These are phyloP conservation scores for Elsinoe batatas DNA, from an alignment of 2,329 filamentous ascomycete genomes.

Conservation along the genomic window DNA sequence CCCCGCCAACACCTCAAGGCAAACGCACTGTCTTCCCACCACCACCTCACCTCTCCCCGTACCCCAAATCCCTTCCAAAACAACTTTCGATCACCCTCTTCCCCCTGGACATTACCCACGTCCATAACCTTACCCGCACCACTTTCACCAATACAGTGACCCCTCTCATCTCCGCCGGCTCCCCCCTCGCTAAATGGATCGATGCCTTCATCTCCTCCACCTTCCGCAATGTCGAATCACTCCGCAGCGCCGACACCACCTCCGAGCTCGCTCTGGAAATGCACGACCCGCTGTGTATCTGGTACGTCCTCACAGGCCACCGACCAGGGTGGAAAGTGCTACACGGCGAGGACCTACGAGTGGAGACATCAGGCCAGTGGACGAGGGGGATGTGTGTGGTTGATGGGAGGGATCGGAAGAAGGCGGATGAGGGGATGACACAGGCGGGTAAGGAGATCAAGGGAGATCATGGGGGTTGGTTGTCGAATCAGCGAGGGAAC, in stretches of 20 bases:
- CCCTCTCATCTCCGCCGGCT: conserved; percentile 23
- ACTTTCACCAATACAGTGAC: conserved; percentile 28
- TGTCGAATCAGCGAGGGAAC: conserved; percentile 66
- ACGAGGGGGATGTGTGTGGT: conserved; percentile 82
- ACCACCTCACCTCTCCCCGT: conserved; percentile 28
- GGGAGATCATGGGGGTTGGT: conserved; percentile 64
- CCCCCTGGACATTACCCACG: conserved; percentile 39
- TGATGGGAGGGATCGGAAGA: conserved; percentile 57
- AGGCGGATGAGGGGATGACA: conserved; percentile 30
- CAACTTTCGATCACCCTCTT: conserved; percentile 39
- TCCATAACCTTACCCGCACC: conserved; percentile 33
- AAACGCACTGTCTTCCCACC: conserved; percentile 21
- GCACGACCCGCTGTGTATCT: conserved; percentile 37
- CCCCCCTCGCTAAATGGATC: conserved; percentile 38
- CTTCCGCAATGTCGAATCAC: conserved; percentile 35
- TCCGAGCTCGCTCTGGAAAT: conserved; percentile 34
- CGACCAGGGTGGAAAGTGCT: conserved; percentile 29
- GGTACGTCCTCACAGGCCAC: conserved; percentile 21
- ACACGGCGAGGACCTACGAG: conserved; percentile 64
- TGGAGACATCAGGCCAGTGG: conserved; percentile 92
- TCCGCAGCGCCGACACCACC: conserved; percentile 26
- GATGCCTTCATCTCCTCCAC: conserved; percentile 37
- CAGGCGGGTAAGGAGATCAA: conserved; percentile 41
- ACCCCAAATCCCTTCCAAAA: conserved; percentile 33
- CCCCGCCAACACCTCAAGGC: conserved; percentile 35